Evolutionary conservation across 805 yeast genomes (phyloP).

Genomic region (Starmerella sirachaensis): DNA sequence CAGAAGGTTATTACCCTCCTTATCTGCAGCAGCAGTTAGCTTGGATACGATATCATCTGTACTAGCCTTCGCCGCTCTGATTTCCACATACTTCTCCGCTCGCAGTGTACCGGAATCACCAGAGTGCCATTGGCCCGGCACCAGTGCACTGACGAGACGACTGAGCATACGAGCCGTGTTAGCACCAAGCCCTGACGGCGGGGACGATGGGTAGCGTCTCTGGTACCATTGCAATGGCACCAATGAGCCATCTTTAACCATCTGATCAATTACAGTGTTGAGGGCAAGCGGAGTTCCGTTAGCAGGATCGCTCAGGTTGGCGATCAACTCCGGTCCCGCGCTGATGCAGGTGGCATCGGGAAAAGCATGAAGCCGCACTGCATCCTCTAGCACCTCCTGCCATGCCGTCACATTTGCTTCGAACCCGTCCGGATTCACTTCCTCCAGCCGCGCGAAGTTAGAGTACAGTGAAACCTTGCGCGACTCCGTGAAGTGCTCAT

Average conservation of each 20-base stretch:
- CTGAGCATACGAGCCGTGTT: slow-evolving; percentile 7
- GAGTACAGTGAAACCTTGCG: slow-evolving; percentile 40
- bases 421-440: slow-evolving; percentile 38
- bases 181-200: slow-evolving; percentile 3
- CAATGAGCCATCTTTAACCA: slow-evolving; percentile 22
- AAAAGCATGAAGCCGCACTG: slow-evolving; percentile 24
- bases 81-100: slow-evolving; percentile 22
- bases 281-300: slow-evolving; percentile 28
- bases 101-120: slow-evolving; percentile 22
- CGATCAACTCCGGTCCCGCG: slow-evolving; percentile 22
- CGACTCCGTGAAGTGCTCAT: slow-evolving; percentile 31
- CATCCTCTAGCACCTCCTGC: slow-evolving; percentile 30
- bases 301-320: slow-evolving; percentile 20
- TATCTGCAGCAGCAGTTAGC: slow-evolving; percentile 8
- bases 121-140: slow-evolving; percentile 20
- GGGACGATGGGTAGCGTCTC: slow-evolving; percentile 11
- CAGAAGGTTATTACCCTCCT: slow-evolving; percentile 7
- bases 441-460: slow-evolving; percentile 35
- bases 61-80: slow-evolving; percentile 15
- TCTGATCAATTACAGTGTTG: slow-evolving; percentile 24
- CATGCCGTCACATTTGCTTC: slow-evolving; percentile 40
- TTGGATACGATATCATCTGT: slow-evolving; percentile 9
- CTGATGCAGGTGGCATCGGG: slow-evolving; percentile 23
- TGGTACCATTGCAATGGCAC: slow-evolving; percentile 23
- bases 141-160: slow-evolving; percentile 9